Conservation (phyloP, 495 filamentous ascomycete species). For the Tetracladium setigerum region DNA sequence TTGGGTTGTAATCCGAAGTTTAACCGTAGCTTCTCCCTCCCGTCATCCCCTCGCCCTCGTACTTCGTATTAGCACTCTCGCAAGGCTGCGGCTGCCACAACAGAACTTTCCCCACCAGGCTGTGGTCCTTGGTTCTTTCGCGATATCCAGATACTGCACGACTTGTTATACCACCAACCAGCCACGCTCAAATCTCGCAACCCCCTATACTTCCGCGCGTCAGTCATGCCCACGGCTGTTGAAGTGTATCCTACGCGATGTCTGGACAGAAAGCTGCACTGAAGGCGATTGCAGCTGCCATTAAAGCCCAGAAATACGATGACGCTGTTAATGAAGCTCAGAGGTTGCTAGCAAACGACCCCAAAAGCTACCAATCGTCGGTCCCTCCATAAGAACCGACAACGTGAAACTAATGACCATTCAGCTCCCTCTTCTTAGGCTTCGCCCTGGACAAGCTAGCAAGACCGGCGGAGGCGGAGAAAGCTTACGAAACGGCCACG, state of each 20-base stretch:
- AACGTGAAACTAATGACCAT: conserved; percentile 6
- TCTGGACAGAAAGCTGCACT: conserved; percentile 63
- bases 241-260: conserved; percentile 23
- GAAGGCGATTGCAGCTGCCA: conserved; percentile 72
- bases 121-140: not conserved
- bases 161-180: not conserved
- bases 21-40: too few relatives aligned
- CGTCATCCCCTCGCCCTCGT: too few relatives aligned
- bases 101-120: too few relatives aligned
- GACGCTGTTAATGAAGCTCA: conserved; percentile 61
- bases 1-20: too few relatives aligned
- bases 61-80: too few relatives aligned
- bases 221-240: not conserved
- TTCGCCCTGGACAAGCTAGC: conserved; percentile 71
- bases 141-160: not conserved
- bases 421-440: conserved; percentile 72
- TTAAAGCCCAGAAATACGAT: conserved; percentile 75
- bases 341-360: conserved; percentile 59
- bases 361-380: conserved; percentile 76
- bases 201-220: not conserved
- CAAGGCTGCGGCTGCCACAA: too few relatives aligned
- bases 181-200: not conserved
- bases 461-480: conserved; percentile 61
- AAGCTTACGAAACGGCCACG: conserved; percentile 69
- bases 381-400: not conserved